These are phyloP conservation scores for Gyromitra esculenta DNA, from an alignment of 2,329 filamentous ascomycete genomes.

Conservation along the genomic window DNA sequence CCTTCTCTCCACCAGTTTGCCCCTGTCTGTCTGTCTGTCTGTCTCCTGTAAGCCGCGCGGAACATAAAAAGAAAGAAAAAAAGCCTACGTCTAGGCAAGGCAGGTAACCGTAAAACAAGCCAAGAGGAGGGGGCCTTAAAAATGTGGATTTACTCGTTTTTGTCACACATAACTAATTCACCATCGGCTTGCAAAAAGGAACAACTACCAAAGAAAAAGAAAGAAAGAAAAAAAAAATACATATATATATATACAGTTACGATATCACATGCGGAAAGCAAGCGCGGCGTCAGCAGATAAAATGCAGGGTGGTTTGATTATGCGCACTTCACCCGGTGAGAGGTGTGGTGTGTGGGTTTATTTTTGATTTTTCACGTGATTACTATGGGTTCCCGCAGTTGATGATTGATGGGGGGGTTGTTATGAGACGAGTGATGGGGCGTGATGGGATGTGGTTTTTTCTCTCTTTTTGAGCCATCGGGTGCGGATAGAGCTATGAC, in stretches of 20 bases:
- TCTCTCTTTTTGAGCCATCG: background rate
- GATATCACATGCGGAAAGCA: slow-evolving; percentile 11
- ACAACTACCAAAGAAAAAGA: too few relatives aligned
- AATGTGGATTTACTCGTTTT: background rate
- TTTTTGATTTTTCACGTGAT: slow-evolving; percentile 5
- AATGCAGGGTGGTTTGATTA: slow-evolving; percentile 29
- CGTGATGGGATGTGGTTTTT: background rate
- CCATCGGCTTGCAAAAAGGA: too few relatives aligned
- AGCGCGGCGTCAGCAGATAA: slow-evolving; percentile 11
- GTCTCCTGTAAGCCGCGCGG: slow-evolving; percentile 17
- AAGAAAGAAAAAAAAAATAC: too few relatives aligned
- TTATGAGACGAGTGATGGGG: background rate
- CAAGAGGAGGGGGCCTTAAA: too few relatives aligned
- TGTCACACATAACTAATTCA: background rate
- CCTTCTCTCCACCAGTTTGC: background rate
- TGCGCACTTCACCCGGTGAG: background rate
- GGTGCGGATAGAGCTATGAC: too few relatives aligned
- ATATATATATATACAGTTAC: background rate
- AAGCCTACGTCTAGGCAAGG: background rate
- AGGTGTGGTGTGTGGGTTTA: slow-evolving; percentile 17
- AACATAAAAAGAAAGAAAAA: background rate
- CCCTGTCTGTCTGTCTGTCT: too few relatives aligned
- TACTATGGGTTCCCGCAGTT: background rate
- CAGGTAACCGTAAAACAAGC: slow-evolving; percentile 3
- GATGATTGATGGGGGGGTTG: background rate